Evolutionary conservation across 2,329 filamentous ascomycete species (phyloP), one percentile per base, ranked within the genome.

Genomic region (Aspergillus vadensis): DNA sequence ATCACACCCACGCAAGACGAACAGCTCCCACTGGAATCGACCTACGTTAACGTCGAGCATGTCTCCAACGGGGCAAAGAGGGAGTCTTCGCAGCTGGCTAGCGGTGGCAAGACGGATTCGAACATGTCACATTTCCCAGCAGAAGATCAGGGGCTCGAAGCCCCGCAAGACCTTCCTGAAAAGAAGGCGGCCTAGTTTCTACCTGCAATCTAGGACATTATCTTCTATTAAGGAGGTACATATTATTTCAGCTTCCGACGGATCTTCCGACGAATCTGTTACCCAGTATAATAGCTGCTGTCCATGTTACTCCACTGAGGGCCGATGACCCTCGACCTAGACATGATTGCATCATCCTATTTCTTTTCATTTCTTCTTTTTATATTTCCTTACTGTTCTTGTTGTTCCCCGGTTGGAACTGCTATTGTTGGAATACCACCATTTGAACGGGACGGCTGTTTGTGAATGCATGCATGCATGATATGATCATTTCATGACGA

Each of bases 71-170:
- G 65, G 51, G 64, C 69, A 32, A 72, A 74, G 17, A 36, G 25
- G 54, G 75, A 77, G 55, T 73, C 17, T 25, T 32, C 50, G 15
- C 47, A 21, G 23, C 30, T 25, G 25, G 32, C 39, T 21, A 55
- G 50, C 38, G 23, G 80, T 25, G 79, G 82, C 53, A 55, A 84
- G 61, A 73, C 83, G 5, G 76, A 81, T 63, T 77, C 77, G 47
- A 59, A 61, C 57, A 27, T 50, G 23, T 60, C 60, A 57, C 53
- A 60, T 53, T 51, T 56, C 15, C 52, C 54, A 27, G 19, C 53
- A 36, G 25, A 25, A 17, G 54, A 60, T 21, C 63, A 61, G 48
- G 55, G 41, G 38, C 54, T 53, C 51, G 10, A 81, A 78, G 63
- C 77, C 78, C 5, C 76, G 36, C 65, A 72, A 47, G 67, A 67